Conservation (phyloP, 2,329 filamentous ascomycete species). For the Blastomyces percursus region DNA sequence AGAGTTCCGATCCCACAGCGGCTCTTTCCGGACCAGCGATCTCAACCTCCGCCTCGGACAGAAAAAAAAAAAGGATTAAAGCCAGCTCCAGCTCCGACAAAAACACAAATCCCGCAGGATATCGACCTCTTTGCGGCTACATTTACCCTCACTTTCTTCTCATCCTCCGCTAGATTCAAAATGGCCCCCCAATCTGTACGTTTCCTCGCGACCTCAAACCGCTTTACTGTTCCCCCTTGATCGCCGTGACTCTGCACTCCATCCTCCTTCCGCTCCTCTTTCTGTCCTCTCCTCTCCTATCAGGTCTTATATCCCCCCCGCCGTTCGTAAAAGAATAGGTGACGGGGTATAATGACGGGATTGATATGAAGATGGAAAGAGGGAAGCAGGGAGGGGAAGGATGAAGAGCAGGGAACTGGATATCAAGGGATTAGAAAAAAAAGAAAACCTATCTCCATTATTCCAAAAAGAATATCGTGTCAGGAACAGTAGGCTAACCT, state of each 20-base stretch:
- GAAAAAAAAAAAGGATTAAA: neutral
- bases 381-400: conserved; percentile 1
- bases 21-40: neutral
- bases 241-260: neutral
- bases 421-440: conserved; percentile 14
- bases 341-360: neutral
- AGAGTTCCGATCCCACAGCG: neutral
- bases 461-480: conserved; percentile 18
- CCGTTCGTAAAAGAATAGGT: conserved; percentile 16
- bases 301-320: conserved; percentile 1
- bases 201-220: conserved; percentile 45
- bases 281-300: neutral
- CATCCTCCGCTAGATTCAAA: conserved; percentile 41
- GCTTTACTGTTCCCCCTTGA: conserved; percentile 85
- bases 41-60: neutral
- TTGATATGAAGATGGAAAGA: neutral
- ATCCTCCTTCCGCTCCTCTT: neutral
- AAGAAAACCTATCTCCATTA: neutral
- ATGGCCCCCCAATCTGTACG: conserved; percentile 88
- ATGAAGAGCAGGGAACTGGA: conserved; percentile 11
- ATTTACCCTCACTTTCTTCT: conserved; percentile 10
- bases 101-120: conserved; percentile 57
- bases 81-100: neutral
- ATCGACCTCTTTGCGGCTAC: conserved; percentile 69
- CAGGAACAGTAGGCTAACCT: conserved; percentile 87